These are phyloP conservation scores for Dothistroma septosporum DNA, from an alignment of 2,329 filamentous ascomycete genomes.

Conservation along the genomic window DNA sequence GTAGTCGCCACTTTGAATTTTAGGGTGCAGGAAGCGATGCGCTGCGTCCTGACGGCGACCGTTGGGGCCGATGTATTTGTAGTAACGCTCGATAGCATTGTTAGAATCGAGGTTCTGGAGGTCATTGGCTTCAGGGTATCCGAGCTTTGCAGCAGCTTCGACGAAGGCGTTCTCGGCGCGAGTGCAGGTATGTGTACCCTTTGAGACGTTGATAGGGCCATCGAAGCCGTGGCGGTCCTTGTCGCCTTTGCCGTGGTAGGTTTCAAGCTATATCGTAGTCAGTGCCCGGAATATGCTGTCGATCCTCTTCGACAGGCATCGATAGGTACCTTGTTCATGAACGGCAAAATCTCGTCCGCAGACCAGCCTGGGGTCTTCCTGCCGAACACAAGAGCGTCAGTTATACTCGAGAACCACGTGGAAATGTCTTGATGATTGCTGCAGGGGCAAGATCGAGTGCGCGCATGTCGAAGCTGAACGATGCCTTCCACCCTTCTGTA, in stretches of 20 bases:
- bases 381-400: too few species aligned
- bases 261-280: conserved; percentile 46
- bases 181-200: conserved; percentile 44
- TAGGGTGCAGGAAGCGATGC: conserved; percentile 52
- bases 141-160: conserved; percentile 45
- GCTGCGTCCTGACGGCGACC: conserved; percentile 57
- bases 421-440: too few species aligned
- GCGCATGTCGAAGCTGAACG: too few species aligned
- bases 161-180: conserved; percentile 49
- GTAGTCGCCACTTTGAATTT: conserved; percentile 46
- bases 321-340: conserved; percentile 48
- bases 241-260: conserved; percentile 49
- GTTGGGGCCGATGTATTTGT: conserved; percentile 48
- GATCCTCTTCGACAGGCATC: conserved; percentile 16
- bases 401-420: too few species aligned
- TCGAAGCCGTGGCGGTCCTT: conserved; percentile 49
- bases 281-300: not conserved
- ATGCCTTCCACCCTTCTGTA: too few species aligned
- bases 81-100: conserved; percentile 41
- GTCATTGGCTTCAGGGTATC: conserved; percentile 51
- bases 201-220: conserved; percentile 55
- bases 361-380: conserved; percentile 52
- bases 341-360: conserved; percentile 50
- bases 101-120: conserved; percentile 49
- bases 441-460: too few species aligned